Conservation (phyloP, 2,329 filamentous ascomycete genomes). For the Paecilomyces sp. region DNA sequence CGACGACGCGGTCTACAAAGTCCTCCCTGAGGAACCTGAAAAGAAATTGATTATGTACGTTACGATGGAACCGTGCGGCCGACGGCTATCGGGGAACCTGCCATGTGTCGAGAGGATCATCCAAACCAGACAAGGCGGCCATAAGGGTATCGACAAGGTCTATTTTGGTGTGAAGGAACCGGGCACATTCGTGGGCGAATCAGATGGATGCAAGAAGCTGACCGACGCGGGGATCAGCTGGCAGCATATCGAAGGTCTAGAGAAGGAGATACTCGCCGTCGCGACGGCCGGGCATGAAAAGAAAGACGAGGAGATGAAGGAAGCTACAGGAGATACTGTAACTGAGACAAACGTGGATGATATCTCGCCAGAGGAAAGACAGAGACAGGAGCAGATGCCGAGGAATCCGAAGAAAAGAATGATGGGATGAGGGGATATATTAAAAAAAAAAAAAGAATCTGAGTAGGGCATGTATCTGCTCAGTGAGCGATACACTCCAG, state of each 20-base stretch:
- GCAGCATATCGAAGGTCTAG: conserved; percentile 64
- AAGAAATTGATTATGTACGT: conserved; percentile 68
- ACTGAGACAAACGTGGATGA: conserved; percentile 28
- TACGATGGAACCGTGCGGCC: conserved; percentile 62
- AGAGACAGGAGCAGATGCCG: conserved; percentile 28
- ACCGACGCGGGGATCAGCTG: conserved; percentile 67
- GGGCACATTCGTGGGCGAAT: conserved; percentile 78
- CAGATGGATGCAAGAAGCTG: conserved; percentile 65
- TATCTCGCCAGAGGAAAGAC: conserved; percentile 31
- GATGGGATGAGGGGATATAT: conserved; percentile 25
- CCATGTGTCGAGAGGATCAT: conserved; percentile 70
- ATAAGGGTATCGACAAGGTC: conserved; percentile 64
- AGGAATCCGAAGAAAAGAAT: conserved; percentile 42
- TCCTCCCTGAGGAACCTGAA: conserved; percentile 33
- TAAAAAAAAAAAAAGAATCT: no score
- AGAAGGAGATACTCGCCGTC: conserved; percentile 71
- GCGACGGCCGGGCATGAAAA: conserved; percentile 72
- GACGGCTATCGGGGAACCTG: conserved; percentile 38
- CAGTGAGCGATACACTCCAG: background rate
- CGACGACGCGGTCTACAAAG: conserved; percentile 26
- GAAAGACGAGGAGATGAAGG: conserved; percentile 20
- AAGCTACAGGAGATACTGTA: conserved; percentile 15
- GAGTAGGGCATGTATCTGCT: background rate
- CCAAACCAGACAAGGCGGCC: conserved; percentile 35
- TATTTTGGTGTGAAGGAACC: conserved; percentile 87